Evolutionary conservation across 1,139 yeast species (phyloP).

Genomic region (Suhomyces panamericanus): DNA sequence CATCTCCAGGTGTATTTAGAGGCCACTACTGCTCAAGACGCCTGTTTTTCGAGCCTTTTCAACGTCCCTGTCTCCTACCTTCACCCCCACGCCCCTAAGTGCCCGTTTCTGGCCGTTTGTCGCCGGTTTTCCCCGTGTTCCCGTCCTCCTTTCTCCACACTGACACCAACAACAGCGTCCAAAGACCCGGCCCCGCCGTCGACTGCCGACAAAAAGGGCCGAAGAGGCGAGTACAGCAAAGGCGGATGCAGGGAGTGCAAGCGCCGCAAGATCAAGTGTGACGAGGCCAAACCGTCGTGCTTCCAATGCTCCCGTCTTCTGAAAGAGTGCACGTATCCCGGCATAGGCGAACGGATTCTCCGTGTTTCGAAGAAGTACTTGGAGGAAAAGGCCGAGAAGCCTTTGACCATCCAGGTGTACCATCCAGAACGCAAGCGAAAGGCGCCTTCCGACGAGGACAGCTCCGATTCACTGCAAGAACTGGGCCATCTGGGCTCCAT

Average conservation of each 20-base stretch:
- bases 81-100: too few species aligned
- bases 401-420: conserved; percentile 11
- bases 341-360: conserved; percentile 19
- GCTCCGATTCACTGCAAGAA: conserved; percentile 6
- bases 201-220: conserved; percentile 3
- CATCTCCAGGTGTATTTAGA: too few species aligned
- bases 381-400: conserved; percentile 7
- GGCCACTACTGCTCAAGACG: too few species aligned
- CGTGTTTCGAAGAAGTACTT: conserved; percentile 17
- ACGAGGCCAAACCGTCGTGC: conserved; percentile 26
- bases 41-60: too few species aligned
- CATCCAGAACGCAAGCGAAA: conserved; percentile 7
- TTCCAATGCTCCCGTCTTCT: conserved; percentile 26
- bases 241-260: conserved; percentile 32
- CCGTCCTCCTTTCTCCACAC: background rate
- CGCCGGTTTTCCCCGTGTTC: too few species aligned
- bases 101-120: too few species aligned
- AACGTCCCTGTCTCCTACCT: too few species aligned
- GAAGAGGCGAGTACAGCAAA: conserved; percentile 23
- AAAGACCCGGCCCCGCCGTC: background rate
- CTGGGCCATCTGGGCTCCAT: conserved; percentile 4
- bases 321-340: conserved; percentile 25
- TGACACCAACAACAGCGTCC: background rate
- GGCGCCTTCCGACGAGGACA: conserved; percentile 2
- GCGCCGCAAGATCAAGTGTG: conserved; percentile 30